Conservation (phyloP, 331 rosid genomes). For the Quercus phellos region DNA sequence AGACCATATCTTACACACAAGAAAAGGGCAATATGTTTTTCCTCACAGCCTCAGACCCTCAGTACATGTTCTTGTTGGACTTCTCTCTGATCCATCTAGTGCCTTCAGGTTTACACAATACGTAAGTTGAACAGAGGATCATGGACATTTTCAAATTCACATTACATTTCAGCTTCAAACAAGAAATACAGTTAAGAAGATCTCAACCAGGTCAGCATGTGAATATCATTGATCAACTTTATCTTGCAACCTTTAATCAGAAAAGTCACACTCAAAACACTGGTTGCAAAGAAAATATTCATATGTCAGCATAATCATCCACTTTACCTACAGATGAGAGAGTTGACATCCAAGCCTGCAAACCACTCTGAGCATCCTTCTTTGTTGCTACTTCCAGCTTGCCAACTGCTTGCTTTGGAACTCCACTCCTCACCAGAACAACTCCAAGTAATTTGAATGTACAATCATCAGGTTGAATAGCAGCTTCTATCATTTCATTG, state of each 20-base stretch:
- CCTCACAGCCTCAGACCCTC: background rate
- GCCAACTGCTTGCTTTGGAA: constrained; percentile 61
- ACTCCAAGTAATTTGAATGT: constrained; percentile 61
- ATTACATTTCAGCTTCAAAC: background rate
- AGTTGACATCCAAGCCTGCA: constrained; percentile 67
- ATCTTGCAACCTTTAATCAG: background rate
- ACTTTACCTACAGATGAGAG: constrained; percentile 57
- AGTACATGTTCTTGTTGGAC: background rate
- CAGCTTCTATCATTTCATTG: constrained; percentile 48
- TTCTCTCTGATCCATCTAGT: background rate
- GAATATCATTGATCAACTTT: background rate
- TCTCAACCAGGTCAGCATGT: background rate
- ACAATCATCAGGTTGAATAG: constrained; percentile 46
- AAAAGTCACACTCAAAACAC: background rate
- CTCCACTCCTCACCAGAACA: constrained; percentile 68
- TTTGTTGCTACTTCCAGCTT: constrained; percentile 50
- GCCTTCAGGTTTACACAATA: background rate
- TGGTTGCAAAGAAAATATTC: constrained; percentile 16
- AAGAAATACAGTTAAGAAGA: background rate
- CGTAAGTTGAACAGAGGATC: background rate
- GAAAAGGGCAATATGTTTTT: background rate
- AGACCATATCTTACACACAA: background rate
- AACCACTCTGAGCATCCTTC: constrained; percentile 46
- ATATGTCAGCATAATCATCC: constrained; percentile 33
- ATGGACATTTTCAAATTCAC: background rate